phyloP scores from a whole-genome alignment of 2,329 filamentous ascomycete species.

The Teratosphaeria zuluensis region DNA sequence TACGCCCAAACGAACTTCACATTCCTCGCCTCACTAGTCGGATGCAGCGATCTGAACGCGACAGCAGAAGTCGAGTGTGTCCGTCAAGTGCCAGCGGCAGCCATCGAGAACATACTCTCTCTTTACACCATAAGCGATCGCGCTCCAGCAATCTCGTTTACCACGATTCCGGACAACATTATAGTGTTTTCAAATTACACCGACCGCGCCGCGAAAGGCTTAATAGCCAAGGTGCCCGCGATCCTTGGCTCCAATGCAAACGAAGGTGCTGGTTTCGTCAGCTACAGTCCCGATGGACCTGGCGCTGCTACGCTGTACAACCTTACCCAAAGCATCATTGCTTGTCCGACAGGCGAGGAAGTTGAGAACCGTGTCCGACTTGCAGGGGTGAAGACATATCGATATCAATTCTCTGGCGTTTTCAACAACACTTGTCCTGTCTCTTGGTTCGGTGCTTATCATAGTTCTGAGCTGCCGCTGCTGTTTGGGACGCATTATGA shows the following conservation, averaged over 20 bases:
- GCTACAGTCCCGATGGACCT: constrained; percentile 6
- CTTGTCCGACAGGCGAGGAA: constrained; percentile 5
- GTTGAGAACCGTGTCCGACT: constrained; percentile 4
- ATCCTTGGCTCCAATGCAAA: constrained; percentile 12
- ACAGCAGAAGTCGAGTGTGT: constrained; percentile 5
- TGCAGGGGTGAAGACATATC: constrained; percentile 23
- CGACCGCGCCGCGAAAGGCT: neutral
- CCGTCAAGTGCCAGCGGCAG: neutral
- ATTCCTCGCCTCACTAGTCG: neutral
- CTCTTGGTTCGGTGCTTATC: constrained; percentile 33
- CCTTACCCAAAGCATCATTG: constrained; percentile 7
- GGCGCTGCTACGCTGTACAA: constrained; percentile 6
- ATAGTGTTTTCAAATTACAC: constrained; percentile 21
- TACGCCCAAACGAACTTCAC: neutral
- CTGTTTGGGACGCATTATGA: constrained; percentile 30
- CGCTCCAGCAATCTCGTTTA: constrained; percentile 9
- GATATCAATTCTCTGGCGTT: constrained; percentile 31
- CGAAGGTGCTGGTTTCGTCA: constrained; percentile 13
- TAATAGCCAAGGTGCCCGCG: constrained; percentile 5
- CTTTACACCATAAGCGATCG: neutral
- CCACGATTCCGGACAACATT: constrained; percentile 16
- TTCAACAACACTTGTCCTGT: constrained; percentile 31
- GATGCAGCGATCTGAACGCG: constrained; percentile 7
- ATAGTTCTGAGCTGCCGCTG: constrained; percentile 28
- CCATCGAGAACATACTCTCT: neutral